These are phyloP conservation scores for Phycomyces blakesleeanus DNA, from an alignment of 192 early-diverging fungal species.

Conservation along the genomic window DNA sequence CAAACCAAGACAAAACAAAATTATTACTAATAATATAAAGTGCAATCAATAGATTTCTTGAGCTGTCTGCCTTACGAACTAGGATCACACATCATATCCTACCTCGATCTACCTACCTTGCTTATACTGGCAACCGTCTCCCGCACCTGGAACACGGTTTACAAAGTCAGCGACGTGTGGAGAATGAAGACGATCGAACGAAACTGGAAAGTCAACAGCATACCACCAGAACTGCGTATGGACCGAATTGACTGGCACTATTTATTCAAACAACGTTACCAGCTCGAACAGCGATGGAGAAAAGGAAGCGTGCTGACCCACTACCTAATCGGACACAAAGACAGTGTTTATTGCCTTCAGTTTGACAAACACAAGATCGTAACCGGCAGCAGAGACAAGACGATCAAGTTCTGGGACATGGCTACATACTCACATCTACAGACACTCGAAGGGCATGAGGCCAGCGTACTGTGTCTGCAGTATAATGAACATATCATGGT, in stretches of 20 bases:
- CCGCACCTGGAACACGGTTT: conserved; percentile 60
- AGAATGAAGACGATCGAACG: conserved; percentile 54
- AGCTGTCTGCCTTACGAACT: conserved; percentile 71
- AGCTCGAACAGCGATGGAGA: conserved; percentile 65
- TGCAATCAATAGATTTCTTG: conserved; percentile 49
- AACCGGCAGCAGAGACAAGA: conserved; percentile 75
- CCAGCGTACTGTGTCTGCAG: conserved; percentile 80
- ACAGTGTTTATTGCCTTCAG: conserved; percentile 93
- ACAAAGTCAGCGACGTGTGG: conserved; percentile 75
- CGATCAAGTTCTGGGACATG: conserved; percentile 86
- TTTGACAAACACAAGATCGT: conserved; percentile 76
- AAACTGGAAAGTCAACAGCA: conserved; percentile 47
- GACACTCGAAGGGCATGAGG: conserved; percentile 68
- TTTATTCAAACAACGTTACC: conserved; percentile 64
- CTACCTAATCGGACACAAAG: conserved; percentile 72
- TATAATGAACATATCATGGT: conserved; percentile 78
- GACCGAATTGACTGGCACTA: conserved; percentile 61
- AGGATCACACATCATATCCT: conserved; percentile 60
- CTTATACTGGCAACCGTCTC: conserved; percentile 58
- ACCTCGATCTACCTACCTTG: conserved; percentile 61
- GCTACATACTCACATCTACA: conserved; percentile 52
- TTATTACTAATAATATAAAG: background rate
- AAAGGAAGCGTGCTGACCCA: conserved; percentile 39
- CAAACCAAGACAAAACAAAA: background rate
- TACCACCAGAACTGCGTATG: background rate